Evolutionary conservation across 2,329 filamentous ascomycete species (phyloP), one percentile per base, ranked within the genome.

Genomic region (Colletotrichum musae): DNA sequence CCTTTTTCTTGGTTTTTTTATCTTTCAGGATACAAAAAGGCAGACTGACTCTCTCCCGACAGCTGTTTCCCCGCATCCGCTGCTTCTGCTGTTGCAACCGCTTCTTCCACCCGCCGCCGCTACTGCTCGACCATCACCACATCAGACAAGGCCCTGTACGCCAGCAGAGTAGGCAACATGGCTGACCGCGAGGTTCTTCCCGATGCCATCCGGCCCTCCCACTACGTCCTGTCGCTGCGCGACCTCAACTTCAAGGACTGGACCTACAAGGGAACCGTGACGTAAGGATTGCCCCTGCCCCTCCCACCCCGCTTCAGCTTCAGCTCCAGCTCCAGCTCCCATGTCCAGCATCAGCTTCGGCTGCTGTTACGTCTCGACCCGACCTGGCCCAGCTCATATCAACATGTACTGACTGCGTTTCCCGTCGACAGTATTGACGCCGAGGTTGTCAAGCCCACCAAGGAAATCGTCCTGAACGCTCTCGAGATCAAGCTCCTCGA

Each of bases 141-240:
- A 21, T 75, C 73, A 16, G 62, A 70, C 60, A 71, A 72, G 66
- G 73, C 74, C 9, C 51, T 75, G 16, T 72, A 73, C 69, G 69
- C 74, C 63, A 73, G 72, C 64, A 69, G 70, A 59, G 70, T 74
- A 47, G 63, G 70, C 68, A 77, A 73, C 74, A 89, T 89, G 85
- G 80, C 83, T 59, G 89, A 91, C 79, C 85, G 89, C 78, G 89
- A 92, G 70, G 85, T 89, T 72, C 86, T 92, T 71, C 89, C 89
- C 56, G 84, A 85, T 75, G 82, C 81, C 73, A 90, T 95, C 78
- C 95, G 94, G 83, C 94, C 96, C 2, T 84, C 86, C 71, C 94
- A 98, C 84, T 99, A 99, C 83, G 86, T 89, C 76, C 86, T 99
- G 73, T 94, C 92, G 64, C 88, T 99, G 74, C 90, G 87, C 77